These are phyloP conservation scores for Symmetrospora coprosmae DNA, from an alignment of 768 basidiomycete species.

Conservation along the genomic window DNA sequence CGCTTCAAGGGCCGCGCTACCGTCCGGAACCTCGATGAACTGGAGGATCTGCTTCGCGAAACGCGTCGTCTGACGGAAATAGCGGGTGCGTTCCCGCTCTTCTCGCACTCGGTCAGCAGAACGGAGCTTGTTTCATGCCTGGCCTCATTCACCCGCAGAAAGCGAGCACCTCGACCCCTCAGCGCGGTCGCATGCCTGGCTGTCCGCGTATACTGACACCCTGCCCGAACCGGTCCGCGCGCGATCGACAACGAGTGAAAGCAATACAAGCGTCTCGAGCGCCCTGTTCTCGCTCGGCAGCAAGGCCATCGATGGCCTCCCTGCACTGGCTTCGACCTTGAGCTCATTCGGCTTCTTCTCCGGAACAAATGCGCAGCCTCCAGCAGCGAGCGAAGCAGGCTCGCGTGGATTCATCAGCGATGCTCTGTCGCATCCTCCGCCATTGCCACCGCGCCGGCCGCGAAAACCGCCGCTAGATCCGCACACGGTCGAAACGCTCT, in stretches of 20 bases:
- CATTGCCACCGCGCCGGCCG: no score
- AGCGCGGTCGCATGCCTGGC: constrained; percentile 2
- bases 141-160: no score
- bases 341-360: constrained; percentile 6
- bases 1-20: not conserved
- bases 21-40: not conserved
- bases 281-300: not conserved
- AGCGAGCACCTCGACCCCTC: not conserved
- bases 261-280: not conserved
- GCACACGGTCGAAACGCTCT: no score
- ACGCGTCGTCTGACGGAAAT: not conserved
- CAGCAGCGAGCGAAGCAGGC: no score
- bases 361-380: no score
- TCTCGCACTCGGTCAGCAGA: no score
- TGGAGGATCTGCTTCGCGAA: constrained; percentile 2
- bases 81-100: not conserved
- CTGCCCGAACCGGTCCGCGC: not conserved
- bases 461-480: no score
- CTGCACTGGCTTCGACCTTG: not conserved
- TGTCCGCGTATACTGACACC: not conserved
- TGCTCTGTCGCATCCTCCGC: no score
- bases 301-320: constrained; percentile 9
- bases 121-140: no score
- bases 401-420: no score
- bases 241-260: not conserved